A percentile compares a stretch with the other conserved stretches of the same genome.
Conservation (phyloP, 2,329 filamentous ascomycete species). For the Aspergillus sp. region DNA sequence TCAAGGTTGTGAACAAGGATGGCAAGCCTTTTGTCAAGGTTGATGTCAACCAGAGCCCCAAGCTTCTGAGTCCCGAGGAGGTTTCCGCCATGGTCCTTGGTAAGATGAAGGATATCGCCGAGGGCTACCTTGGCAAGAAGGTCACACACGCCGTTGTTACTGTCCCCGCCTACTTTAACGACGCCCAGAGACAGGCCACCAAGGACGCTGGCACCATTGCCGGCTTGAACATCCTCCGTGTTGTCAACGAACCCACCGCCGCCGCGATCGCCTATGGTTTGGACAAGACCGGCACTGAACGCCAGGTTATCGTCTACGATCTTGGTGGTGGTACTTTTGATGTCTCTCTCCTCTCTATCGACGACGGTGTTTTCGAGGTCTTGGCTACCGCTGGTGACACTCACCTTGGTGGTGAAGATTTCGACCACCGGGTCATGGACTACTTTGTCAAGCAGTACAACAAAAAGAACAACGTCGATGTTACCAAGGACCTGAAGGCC, state of each 20-base stretch:
- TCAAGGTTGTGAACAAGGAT: constrained; percentile 87
- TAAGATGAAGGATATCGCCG: constrained; percentile 70
- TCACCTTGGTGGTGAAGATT: constrained; percentile 97
- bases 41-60: constrained; percentile 61
- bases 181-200: constrained; percentile 94
- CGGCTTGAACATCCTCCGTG: constrained; percentile 91
- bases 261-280: constrained; percentile 94
- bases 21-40: constrained; percentile 84
- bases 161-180: constrained; percentile 97
- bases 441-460: constrained; percentile 97
- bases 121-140: constrained; percentile 64
- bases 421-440: constrained; percentile 96
- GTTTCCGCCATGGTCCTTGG: constrained; percentile 69
- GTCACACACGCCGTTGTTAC: constrained; percentile 77
- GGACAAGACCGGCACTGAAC: constrained; percentile 81
- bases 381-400: constrained; percentile 95
- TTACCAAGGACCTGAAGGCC: constrained; percentile 93
- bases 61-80: constrained; percentile 69
- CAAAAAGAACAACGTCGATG: constrained; percentile 93
- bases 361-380: constrained; percentile 92
- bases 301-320: constrained; percentile 91
- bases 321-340: constrained; percentile 93
- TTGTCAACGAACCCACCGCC: constrained; percentile 95
- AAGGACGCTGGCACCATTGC: constrained; percentile 93
- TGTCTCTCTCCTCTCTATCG: constrained; percentile 90